Conservation (phyloP, 2,329 filamentous ascomycete genomes). For the Hymenoscyphus repandus region DNA sequence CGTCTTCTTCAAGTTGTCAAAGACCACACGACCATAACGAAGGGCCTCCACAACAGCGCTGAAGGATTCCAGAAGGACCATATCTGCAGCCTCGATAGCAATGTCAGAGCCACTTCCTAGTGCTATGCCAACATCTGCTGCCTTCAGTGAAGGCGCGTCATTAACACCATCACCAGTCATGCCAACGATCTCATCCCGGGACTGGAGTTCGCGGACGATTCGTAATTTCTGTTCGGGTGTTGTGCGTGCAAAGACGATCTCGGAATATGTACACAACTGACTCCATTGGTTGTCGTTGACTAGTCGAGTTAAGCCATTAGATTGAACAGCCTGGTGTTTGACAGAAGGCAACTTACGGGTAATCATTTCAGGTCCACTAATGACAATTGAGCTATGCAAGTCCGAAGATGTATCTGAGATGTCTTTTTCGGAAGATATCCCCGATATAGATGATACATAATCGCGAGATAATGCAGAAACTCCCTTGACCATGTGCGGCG, state of each 20-base stretch:
- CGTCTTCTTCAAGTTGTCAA: constrained; percentile 52
- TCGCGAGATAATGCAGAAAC: constrained; percentile 37
- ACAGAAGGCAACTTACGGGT: constrained; percentile 21
- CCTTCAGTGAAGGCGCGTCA: constrained; percentile 46
- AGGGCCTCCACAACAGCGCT: constrained; percentile 47
- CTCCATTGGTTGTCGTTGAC: constrained; percentile 68
- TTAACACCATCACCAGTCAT: constrained; percentile 38
- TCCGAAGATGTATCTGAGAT: constrained; percentile 3
- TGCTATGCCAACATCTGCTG: constrained; percentile 49
- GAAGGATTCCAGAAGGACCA: constrained; percentile 51
- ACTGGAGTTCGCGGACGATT: constrained; percentile 71
- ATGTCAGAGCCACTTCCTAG: constrained; percentile 62
- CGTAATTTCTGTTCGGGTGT: constrained; percentile 75
- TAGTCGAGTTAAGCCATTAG: not conserved
- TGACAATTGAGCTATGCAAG: constrained; percentile 46
- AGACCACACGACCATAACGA: constrained; percentile 47
- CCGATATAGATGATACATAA: constrained; percentile 13
- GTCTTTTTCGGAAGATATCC: constrained; percentile 11
- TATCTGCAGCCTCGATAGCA: constrained; percentile 54
- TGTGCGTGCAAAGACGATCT: constrained; percentile 72
- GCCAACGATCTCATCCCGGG: constrained; percentile 48
- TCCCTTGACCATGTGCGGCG: constrained; percentile 44
- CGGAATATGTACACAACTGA: constrained; percentile 56
- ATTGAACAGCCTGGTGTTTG: not conserved
- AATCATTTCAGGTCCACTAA: constrained; percentile 62